Base-by-base conservation (phyloP, 2,329 filamentous ascomycete species). In the Alternaria arbusti region DNA sequence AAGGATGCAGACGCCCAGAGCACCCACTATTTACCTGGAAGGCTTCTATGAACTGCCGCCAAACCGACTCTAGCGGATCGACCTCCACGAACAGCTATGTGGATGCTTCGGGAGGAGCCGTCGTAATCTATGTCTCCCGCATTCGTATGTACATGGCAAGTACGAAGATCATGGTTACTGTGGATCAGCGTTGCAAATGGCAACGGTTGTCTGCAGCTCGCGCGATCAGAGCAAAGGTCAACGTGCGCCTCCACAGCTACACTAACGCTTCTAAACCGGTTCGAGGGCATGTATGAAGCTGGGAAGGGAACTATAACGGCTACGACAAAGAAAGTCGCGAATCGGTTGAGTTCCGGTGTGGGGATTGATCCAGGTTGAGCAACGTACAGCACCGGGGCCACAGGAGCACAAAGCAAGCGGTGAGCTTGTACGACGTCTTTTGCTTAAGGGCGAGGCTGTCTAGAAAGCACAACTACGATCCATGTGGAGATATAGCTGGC, bases 401-500 rank as follows among this genome's bases (percentile, higher is more conserved):
- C 56, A 25, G 40, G 59, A 63, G 67, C 64, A 70, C 64, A 28
- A 60, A 61, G 61, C 51, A 67, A 64, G 73, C 70, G 69, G 72
- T 75, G 71, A 74, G 67, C 64, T 62, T 69, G 70, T 74, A 66
- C 63, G 63, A 72, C 59, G 17, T 47, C 12, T 50, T n/a, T 43
- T 50, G 43, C 30, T 45, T 40, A 20, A 47, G 59, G 32, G 55
- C 36, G 26, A 51, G 28, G 52, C 54, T 36, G 26, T 22, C 57
- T 17, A 26, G 12, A 9, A 23, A 22, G 28, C 26, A 43, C 22
- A 15, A 17, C n/a, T 57, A 40, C 20, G 13, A 25, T 44, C n/a
- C 20, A 22, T 20, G 15, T 36, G 20, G 51, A 54, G n/a, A 11
- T 59, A 28, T 13, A 47, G 15, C 23, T 46, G 25, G 17, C n/a